These are phyloP conservation scores for Stropharia rugosoannulata DNA, from an alignment of 768 basidiomycete species.

Conservation along the genomic window DNA sequence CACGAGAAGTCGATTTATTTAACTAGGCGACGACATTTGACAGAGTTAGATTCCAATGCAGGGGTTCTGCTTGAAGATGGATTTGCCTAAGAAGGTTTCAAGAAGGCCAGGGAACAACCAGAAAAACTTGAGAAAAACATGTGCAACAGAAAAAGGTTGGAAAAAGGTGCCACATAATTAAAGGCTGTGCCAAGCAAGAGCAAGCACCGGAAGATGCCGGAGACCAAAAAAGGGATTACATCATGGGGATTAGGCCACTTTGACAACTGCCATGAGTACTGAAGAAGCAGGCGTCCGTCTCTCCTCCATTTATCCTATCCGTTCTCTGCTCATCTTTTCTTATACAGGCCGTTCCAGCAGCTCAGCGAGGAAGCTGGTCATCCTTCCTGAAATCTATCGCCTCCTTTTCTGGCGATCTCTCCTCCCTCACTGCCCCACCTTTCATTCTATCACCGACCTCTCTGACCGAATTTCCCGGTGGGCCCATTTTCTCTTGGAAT, in stretches of 20 bases:
- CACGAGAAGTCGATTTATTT: no score
- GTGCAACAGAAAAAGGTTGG: background rate
- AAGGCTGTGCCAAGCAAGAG: background rate
- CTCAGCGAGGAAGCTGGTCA: slow-evolving; percentile 86
- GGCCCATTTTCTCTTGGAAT: slow-evolving; percentile 19
- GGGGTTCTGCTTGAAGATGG: no score
- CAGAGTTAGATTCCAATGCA: no score
- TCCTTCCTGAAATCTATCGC: slow-evolving; percentile 91
- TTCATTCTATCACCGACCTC: slow-evolving; percentile 93
- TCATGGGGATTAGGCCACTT: slow-evolving; percentile 7
- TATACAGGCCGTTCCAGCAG: slow-evolving; percentile 67
- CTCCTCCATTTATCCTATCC: background rate
- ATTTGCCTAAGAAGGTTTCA: no score
- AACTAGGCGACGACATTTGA: no score
- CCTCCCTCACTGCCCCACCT: slow-evolving; percentile 79
- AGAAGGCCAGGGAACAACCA: no score
- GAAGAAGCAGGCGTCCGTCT: slow-evolving; percentile 18
- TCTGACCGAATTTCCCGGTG: slow-evolving; percentile 89
- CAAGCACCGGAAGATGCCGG: slow-evolving; percentile 1
- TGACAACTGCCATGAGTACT: slow-evolving; percentile 18
- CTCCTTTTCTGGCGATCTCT: slow-evolving; percentile 86
- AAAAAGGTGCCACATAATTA: background rate
- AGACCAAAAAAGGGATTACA: slow-evolving; percentile 9
- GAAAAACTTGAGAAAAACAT: background rate
- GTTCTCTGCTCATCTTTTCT: background rate